Evolutionary conservation across 1,139 yeast species (phyloP).

Genomic region (Protomyces macrosporus): DNA sequence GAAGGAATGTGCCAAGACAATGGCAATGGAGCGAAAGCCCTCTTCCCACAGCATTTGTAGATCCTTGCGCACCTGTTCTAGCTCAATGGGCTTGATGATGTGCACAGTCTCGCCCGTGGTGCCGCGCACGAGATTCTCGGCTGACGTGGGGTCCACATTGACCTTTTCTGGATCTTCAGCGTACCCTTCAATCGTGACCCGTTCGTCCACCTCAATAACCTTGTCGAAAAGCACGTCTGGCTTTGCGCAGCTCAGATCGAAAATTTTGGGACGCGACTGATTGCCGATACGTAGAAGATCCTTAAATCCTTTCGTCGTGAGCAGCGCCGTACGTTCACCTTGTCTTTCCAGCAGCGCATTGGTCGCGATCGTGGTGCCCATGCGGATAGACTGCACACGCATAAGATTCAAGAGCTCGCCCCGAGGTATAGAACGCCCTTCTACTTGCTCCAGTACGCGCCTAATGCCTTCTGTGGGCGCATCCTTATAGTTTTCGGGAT

Average conservation of each 20-base stretch:
- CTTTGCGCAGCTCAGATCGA: slow-evolving; percentile 56
- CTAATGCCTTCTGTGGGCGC: slow-evolving; percentile 91
- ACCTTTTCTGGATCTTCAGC: slow-evolving; percentile 46
- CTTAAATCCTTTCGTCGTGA: slow-evolving; percentile 62
- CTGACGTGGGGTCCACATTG: slow-evolving; percentile 34
- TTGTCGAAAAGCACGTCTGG: slow-evolving; percentile 57
- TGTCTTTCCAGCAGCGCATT: slow-evolving; percentile 65
- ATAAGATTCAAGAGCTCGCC: slow-evolving; percentile 47
- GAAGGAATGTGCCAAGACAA: slow-evolving; percentile 64
- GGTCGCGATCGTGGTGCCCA: slow-evolving; percentile 82
- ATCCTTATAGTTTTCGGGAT: slow-evolving; percentile 77
- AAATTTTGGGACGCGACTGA: slow-evolving; percentile 67
- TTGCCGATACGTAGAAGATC: slow-evolving; percentile 64
- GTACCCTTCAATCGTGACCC: slow-evolving; percentile 64
- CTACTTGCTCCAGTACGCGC: slow-evolving; percentile 59
- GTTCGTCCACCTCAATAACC: slow-evolving; percentile 64
- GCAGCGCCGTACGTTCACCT: slow-evolving; percentile 58
- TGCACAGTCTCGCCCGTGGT: slow-evolving; percentile 61
- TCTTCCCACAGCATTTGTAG: slow-evolving; percentile 46
- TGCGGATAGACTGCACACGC: slow-evolving; percentile 53
- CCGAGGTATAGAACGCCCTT: slow-evolving; percentile 40
- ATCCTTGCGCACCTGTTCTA: slow-evolving; percentile 41
- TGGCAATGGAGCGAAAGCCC: slow-evolving; percentile 63
- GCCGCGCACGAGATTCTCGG: slow-evolving; percentile 46
- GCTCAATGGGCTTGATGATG: slow-evolving; percentile 49